Evolutionary conservation across 2,329 filamentous ascomycete genomes (phyloP).

Genomic region (Pseudogymnoascus verrucosus): DNA sequence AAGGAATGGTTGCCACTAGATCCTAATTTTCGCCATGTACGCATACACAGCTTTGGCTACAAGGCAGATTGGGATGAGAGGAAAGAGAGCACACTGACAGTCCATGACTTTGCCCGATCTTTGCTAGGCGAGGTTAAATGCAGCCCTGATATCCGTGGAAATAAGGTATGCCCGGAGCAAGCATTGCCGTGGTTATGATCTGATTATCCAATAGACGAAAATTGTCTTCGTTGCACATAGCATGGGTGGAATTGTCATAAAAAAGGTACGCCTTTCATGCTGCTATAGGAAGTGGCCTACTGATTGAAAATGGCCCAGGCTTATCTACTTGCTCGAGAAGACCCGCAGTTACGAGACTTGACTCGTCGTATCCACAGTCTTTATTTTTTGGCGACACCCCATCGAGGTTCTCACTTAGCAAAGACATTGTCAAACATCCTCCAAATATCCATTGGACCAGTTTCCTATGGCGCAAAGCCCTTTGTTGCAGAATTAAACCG

Average conservation of each 20-base stretch:
- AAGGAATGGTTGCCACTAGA: slow-evolving; percentile 32
- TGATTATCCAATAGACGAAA: not conserved
- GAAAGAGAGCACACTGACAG: slow-evolving; percentile 19
- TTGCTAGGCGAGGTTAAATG: slow-evolving; percentile 24
- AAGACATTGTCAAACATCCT: not conserved
- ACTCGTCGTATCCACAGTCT: slow-evolving; percentile 21
- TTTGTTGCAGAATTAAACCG: slow-evolving; percentile 24
- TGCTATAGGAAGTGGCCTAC: too few relatives aligned
- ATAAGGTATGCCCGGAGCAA: slow-evolving; percentile 13
- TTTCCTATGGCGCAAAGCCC: slow-evolving; percentile 11
- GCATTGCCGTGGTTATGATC: not conserved
- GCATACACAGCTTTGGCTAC: slow-evolving; percentile 30
- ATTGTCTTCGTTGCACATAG: slow-evolving; percentile 31
- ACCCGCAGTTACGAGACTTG: slow-evolving; percentile 14
- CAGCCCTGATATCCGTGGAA: slow-evolving; percentile 18
- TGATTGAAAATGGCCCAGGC: not conserved
- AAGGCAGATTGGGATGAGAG: slow-evolving; percentile 25
- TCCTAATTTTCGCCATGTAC: slow-evolving; percentile 21
- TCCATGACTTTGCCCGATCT: slow-evolving; percentile 29
- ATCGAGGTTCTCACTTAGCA: slow-evolving; percentile 26
- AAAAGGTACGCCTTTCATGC: slow-evolving; percentile 19
- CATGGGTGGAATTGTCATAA: slow-evolving; percentile 31
- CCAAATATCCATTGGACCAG: not conserved
- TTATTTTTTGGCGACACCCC: slow-evolving; percentile 29
- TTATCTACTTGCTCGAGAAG: slow-evolving; percentile 21